phyloP scores from a whole-genome alignment of 1,139 yeast genomes.

The Debaryomyces sp. region DNA sequence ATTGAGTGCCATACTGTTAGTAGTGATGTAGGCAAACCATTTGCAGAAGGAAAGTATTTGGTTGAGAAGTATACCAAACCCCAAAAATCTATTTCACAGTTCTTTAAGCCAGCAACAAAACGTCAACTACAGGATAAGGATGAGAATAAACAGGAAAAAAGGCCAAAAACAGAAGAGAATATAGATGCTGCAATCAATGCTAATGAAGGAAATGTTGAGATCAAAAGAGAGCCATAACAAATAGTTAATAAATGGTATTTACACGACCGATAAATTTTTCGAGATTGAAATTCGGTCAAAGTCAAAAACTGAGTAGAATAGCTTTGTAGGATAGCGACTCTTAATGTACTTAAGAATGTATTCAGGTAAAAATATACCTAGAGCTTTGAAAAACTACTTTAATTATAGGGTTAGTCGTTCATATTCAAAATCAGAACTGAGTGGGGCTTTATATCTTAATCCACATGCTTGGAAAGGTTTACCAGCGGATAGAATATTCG shows the following conservation, averaged over 20 bases:
- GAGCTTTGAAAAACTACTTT: slow-evolving; percentile 2
- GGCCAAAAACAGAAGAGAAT: slow-evolving; percentile 1
- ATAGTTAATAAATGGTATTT: neutral
- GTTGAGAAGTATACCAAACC: slow-evolving; percentile 28
- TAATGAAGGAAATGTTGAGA: neutral
- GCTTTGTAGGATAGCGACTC: neutral
- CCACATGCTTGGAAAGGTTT: slow-evolving; percentile 74
- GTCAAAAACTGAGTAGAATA: neutral
- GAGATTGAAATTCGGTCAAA: slow-evolving; percentile 1
- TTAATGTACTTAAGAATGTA: slow-evolving; percentile 1
- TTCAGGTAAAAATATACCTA: neutral
- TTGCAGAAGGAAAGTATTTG: slow-evolving; percentile 50
- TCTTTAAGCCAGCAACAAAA: slow-evolving; percentile 17
- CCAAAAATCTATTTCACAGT: slow-evolving; percentile 30
- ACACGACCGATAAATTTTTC: slow-evolving; percentile 8
- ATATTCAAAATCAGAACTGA: slow-evolving; percentile 15
- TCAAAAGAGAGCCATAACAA: slow-evolving; percentile 1
- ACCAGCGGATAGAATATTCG: slow-evolving; percentile 63
- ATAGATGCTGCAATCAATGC: neutral
- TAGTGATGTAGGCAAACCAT: slow-evolving; percentile 65
- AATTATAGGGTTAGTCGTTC: slow-evolving; percentile 10
- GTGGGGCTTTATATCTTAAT: slow-evolving; percentile 41
- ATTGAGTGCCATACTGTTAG: slow-evolving; percentile 60
- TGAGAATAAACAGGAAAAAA: slow-evolving; percentile 8
- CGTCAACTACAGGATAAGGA: slow-evolving; percentile 3